These are phyloP conservation scores for Colletotrichum sp. DNA, from an alignment of 2,329 filamentous ascomycete genomes.

Conservation along the genomic window DNA sequence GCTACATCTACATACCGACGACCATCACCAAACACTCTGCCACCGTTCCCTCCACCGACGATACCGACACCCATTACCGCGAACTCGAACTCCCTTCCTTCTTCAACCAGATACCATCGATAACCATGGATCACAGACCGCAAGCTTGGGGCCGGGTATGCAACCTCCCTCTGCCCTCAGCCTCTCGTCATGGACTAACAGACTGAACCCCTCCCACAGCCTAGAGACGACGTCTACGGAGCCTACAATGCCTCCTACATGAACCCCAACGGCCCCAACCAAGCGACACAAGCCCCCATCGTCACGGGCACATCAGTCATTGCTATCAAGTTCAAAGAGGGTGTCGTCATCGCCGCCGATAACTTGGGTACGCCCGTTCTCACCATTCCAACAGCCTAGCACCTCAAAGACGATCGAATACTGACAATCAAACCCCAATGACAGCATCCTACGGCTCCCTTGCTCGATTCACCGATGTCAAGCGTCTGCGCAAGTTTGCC, in stretches of 20 bases:
- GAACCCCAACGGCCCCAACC: conserved; percentile 71
- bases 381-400: neutral
- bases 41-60: neutral
- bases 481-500: conserved; percentile 91
- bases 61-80: neutral
- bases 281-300: conserved; percentile 90
- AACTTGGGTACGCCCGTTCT: conserved; percentile 74
- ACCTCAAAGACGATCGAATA: neutral
- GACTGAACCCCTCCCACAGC: conserved; percentile 56
- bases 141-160: conserved; percentile 76
- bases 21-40: neutral
- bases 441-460: conserved; percentile 96
- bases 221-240: conserved; percentile 96
- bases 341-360: conserved; percentile 95
- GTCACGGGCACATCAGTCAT: conserved; percentile 97
- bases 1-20: conserved; percentile 7
- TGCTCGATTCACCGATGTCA: conserved; percentile 95
- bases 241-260: conserved; percentile 90
- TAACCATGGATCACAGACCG: conserved; percentile 72
- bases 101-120: conserved; percentile 16
- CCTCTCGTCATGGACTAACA: conserved; percentile 21
- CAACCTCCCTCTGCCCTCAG: conserved; percentile 21
- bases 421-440: conserved; percentile 6
- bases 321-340: conserved; percentile 93
- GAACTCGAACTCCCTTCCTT: neutral